Evolutionary conservation across 129 eudicot species (phyloP).

Genomic region (Flaveria ramosissima): DNA sequence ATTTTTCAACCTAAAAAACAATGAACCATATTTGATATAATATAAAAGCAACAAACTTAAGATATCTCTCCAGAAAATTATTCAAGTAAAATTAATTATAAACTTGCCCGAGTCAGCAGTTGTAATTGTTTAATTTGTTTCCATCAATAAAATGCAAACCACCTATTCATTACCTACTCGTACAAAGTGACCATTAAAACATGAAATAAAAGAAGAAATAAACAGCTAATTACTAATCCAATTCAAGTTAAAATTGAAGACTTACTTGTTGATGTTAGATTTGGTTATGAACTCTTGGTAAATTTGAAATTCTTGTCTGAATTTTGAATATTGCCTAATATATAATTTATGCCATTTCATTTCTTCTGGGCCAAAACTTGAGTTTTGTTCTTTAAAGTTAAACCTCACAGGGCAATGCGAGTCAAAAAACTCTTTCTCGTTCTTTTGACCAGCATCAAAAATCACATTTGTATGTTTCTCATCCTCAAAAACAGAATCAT

Average conservation of each 20-base stretch:
- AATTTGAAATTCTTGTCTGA: conserved; percentile 39
- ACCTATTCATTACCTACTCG: not conserved
- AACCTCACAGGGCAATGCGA: conserved; percentile 47
- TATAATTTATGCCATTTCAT: conserved; percentile 32
- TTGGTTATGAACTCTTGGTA: conserved; percentile 45
- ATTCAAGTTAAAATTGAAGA: not conserved
- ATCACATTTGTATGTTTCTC: conserved; percentile 32
- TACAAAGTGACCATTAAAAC: not conserved
- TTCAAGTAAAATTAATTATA: not conserved
- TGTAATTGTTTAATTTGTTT: not conserved
- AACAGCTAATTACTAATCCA: not conserved
- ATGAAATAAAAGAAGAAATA: not conserved
- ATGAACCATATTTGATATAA: not conserved
- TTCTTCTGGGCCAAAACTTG: conserved; percentile 43
- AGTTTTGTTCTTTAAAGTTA: conserved; percentile 36
- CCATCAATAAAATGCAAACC: not conserved
- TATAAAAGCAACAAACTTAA: not conserved
- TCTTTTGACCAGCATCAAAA: conserved; percentile 36
- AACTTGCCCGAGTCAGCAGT: not conserved
- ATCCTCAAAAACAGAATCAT: conserved; percentile 30
- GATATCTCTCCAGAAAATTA: not conserved
- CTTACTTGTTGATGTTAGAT: conserved; percentile 27
- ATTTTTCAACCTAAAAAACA: not conserved
- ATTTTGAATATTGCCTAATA: conserved; percentile 49
- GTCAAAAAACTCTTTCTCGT: conserved; percentile 44